Evolutionary conservation across 169 alveolate species (phyloP).

Genomic region (Plasmodium relictum): DNA sequence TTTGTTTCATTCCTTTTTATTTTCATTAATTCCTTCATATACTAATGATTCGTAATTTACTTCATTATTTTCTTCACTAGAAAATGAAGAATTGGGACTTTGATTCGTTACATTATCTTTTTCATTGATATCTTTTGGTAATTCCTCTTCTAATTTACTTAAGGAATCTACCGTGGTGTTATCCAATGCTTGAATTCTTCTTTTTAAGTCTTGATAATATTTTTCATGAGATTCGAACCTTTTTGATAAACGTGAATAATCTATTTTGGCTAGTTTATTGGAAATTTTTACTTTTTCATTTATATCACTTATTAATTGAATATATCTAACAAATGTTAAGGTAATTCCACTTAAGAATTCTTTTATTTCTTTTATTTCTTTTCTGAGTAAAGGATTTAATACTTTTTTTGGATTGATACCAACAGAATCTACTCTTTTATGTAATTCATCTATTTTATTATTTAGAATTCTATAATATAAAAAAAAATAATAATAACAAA

Average conservation of each 20-base stretch:
- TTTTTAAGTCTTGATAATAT: slow-evolving; percentile 5
- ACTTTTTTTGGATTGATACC: slow-evolving; percentile 14
- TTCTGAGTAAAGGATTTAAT: slow-evolving; percentile 24
- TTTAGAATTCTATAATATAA: slow-evolving; percentile 8
- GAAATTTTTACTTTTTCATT: slow-evolving; percentile 76
- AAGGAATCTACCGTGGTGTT: background rate
- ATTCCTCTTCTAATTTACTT: background rate
- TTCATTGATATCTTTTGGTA: background rate
- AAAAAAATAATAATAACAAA: slow-evolving; percentile 4
- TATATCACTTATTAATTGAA: slow-evolving; percentile 54
- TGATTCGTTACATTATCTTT: background rate
- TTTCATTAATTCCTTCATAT: background rate
- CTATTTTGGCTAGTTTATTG: slow-evolving; percentile 19
- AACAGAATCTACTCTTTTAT: slow-evolving; percentile 8
- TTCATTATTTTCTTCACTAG: slow-evolving; percentile 12
- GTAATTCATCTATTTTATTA: slow-evolving; percentile 25
- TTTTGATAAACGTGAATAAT: slow-evolving; percentile 16
- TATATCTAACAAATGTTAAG: slow-evolving; percentile 37
- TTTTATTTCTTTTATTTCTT: slow-evolving; percentile 51
- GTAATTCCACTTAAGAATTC: slow-evolving; percentile 17
- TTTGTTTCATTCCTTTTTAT: background rate
- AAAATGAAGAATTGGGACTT: slow-evolving; percentile 12
- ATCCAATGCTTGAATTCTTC: slow-evolving; percentile 27
- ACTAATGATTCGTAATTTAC: background rate
- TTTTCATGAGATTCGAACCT: slow-evolving; percentile 19